A percentile compares a stretch with the other conserved stretches of the same genome.
These are phyloP conservation scores for Dactylellina haptotyla DNA, from an alignment of 2,329 filamentous ascomycete species.

Conservation along the genomic window DNA sequence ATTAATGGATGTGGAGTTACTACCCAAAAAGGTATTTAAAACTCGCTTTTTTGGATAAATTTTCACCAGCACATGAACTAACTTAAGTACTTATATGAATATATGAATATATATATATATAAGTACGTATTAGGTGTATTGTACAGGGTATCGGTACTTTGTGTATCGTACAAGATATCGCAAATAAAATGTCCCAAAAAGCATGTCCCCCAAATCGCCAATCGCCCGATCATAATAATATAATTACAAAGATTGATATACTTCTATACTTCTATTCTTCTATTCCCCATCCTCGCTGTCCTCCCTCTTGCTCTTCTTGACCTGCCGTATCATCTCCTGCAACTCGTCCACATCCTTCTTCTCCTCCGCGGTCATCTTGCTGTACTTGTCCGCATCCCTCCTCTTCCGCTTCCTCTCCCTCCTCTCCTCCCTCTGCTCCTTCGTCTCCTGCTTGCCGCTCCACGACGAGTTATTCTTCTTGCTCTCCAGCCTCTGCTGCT, in stretches of 20 bases:
- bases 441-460: slow-evolving; percentile 65
- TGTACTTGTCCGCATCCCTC: slow-evolving; percentile 71
- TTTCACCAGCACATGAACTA: too few species aligned
- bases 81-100: too few species aligned
- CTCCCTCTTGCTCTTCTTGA: slow-evolving; percentile 70
- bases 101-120: too few species aligned
- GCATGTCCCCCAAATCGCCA: too few species aligned
- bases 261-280: background rate
- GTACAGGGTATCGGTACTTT: too few species aligned
- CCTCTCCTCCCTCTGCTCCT: slow-evolving; percentile 72
- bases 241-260: background rate
- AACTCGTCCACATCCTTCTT: slow-evolving; percentile 72
- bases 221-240: background rate
- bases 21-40: too few species aligned
- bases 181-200: too few species aligned
- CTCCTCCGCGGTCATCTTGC: slow-evolving; percentile 73
- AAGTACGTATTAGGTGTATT: too few species aligned
- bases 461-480: slow-evolving; percentile 61
- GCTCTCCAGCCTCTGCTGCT: slow-evolving; percentile 58
- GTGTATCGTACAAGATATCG: too few species aligned
- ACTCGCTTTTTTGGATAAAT: too few species aligned
- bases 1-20: too few species aligned
- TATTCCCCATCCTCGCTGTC: slow-evolving; percentile 46
- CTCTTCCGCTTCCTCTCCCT: slow-evolving; percentile 78
- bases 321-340: slow-evolving; percentile 75